Evolutionary conservation across 495 filamentous ascomycete species (phyloP).

Genomic region (Lichenothelia convexa): DNA sequence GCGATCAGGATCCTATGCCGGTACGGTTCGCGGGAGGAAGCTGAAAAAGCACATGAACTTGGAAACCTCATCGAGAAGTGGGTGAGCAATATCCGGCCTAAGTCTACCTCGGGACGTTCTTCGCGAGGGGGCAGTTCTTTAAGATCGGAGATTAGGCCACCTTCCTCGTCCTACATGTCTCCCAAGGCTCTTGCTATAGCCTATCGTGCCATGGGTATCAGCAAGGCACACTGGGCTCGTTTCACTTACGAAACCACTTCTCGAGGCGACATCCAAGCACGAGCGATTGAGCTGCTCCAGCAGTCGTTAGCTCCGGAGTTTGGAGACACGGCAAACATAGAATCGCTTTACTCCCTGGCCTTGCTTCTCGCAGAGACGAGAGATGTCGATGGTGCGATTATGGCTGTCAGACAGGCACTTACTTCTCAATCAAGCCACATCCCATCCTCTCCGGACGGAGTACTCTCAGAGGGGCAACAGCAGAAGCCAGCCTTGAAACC

Average conservation of each 20-base stretch:
- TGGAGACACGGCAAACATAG: conserved; percentile 40
- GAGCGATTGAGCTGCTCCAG: conserved; percentile 55
- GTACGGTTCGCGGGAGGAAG: conserved; percentile 54
- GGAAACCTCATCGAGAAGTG: conserved; percentile 47
- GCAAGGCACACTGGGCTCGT: conserved; percentile 69
- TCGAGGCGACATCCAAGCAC: conserved; percentile 47
- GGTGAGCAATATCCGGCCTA: conserved; percentile 27
- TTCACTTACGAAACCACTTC: conserved; percentile 53
- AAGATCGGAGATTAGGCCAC: conserved; percentile 3
- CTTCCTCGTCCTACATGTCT: conserved; percentile 20
- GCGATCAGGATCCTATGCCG: conserved; percentile 65
- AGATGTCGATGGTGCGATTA: conserved; percentile 58
- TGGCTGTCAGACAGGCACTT: conserved; percentile 48
- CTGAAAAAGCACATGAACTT: conserved; percentile 56
- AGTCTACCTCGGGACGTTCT: not conserved
- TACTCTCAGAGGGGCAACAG: conserved; percentile 22
- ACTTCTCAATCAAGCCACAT: conserved; percentile 6
- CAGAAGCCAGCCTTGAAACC: not conserved
- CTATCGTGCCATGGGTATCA: conserved; percentile 66
- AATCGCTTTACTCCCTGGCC: conserved; percentile 62
- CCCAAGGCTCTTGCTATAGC: conserved; percentile 40
- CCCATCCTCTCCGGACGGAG: conserved; percentile 8
- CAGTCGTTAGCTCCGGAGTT: conserved; percentile 48
- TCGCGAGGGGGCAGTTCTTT: no score
- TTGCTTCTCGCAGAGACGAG: conserved; percentile 63